Conservation (phyloP, 2,329 filamentous ascomycete genomes). For the Aspergillus ibericus region DNA sequence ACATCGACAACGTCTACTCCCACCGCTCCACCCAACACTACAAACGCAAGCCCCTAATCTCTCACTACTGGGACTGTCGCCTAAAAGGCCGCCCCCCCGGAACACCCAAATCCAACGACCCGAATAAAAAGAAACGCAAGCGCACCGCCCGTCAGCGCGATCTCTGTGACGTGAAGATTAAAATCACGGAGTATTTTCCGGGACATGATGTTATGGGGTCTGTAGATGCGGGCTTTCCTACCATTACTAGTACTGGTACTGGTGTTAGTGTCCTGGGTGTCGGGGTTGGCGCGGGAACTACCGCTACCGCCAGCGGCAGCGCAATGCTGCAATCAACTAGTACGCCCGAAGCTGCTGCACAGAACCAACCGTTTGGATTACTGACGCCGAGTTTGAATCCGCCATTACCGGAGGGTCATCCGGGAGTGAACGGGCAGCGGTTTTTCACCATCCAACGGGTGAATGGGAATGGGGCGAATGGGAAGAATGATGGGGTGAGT, state of each 20-base stretch:
- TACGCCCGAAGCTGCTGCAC: background rate
- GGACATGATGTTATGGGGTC: constrained; percentile 37
- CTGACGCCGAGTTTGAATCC: constrained; percentile 43
- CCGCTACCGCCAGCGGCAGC: constrained; percentile 24
- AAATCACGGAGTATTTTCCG: constrained; percentile 76
- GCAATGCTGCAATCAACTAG: background rate
- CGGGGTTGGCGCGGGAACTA: constrained; percentile 23
- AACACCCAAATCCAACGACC: constrained; percentile 76
- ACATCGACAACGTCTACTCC: constrained; percentile 82
- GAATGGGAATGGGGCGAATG: constrained; percentile 73
- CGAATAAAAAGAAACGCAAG: constrained; percentile 79
- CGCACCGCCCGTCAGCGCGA: constrained; percentile 72
- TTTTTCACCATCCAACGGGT: constrained; percentile 76
- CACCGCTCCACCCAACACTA: constrained; percentile 79
- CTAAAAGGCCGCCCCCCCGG: constrained; percentile 77
- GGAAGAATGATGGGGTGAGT: constrained; percentile 67
- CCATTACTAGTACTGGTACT: too few species aligned
- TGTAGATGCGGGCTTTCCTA: constrained; percentile 5
- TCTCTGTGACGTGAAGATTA: constrained; percentile 84
- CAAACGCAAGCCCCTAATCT: constrained; percentile 79
- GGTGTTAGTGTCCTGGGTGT: constrained; percentile 29
- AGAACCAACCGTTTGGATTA: constrained; percentile 43
- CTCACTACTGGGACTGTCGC: constrained; percentile 82
- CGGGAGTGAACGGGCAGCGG: constrained; percentile 52
- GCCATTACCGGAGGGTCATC: constrained; percentile 45